Base-by-base conservation (phyloP, 257 asterid genomes). In the Nicotiana otophora region DNA sequence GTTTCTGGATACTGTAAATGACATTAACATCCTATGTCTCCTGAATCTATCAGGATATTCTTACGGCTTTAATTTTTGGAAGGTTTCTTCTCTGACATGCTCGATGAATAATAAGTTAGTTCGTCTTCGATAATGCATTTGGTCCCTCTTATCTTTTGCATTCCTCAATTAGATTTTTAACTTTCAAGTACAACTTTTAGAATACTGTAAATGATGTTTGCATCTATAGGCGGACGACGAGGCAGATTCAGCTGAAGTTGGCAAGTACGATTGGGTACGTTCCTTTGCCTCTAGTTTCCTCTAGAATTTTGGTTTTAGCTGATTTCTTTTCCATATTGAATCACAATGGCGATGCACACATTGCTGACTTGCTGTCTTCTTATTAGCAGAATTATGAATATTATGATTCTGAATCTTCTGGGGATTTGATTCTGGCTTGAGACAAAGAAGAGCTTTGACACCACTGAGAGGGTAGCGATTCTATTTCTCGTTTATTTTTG, bases 211-310 rank as follows among this genome's bases (percentile, higher is more conserved):
- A 48, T 74, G 62, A 48, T 36, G 26, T 15, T 46, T 74, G 23
- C 78, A 65, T 10, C 78, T 82, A 26, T 69, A 88, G 89, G 86
- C 42, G 48, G 87, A 88, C 53, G 89, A 86, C 30, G 90, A 86
- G 64, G 89, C 89, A 46, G 87, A 85, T 79, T 86, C 89, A 60
- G 87, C 86, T 26, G 91, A 85, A 70, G 91, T 86, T 77, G 90
- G 89, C 14, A 89, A 85, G 84, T 86, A 46, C 19, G 89, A 83
- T 39, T 55, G 86, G 95, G 97, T 92, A 74, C 72, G 81, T 81
- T 54, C 79, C 66, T 34, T 36, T 39, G 26, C 19, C n/a, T n/a
- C 55, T 55, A 26, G 15, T 74, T 42, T 74, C 61, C 14, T 74
- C 14, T 74, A 26, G 23, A 23, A 48, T 11, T 14, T 10, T 51